Base-by-base conservation (phyloP, 1,284 basidiomycete species). In the Spongiforma sp. region DNA sequence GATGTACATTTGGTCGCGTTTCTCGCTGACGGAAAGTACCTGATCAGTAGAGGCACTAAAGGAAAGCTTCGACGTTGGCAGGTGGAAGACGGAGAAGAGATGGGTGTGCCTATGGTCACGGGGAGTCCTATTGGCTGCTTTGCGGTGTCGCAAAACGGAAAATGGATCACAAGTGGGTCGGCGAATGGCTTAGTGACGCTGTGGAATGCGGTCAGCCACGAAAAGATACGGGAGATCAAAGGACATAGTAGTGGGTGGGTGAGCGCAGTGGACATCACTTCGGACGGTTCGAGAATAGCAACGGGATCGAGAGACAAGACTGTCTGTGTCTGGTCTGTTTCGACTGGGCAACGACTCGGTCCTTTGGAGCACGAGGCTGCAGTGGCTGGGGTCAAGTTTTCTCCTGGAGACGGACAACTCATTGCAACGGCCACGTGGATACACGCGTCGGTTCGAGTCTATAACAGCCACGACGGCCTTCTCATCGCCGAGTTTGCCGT, bases 101-200 rank as follows among this genome's bases (percentile, higher is more conserved):
- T 61, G 21, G 67, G 59, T 8, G 14, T 5, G 5, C 41, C 57
- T 1, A 61, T 71, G 59, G 21, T 48, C 8, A 54, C 34, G 1
- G 34, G 36, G 10, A 37, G 34, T 14, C 15, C 3, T 8, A 24
- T 71, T 60, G 5, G 28, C 24, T 34, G 33, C 30, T 28, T 64
- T 32, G 60, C 46, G 14, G 48, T n/a, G 5, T 59, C 66, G 4
- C 9, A 15, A 17, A 65, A 67, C 4, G 57, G 52, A 21, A 57
- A 30, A 5, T 67, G 67, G 66, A 12, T 69, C 7, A 64, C 63
- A 7, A 50, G 48, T 11, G 67, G 66, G n/a, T 53, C 41, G 15
- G 28, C 32, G 5, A 14, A 17, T 10, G 24, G 53, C 5, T 14
- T 3, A 6, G 36, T 64, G 15, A 48, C 36, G 7, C 28, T 67